A percentile compares a stretch with the other conserved stretches of the same genome.
phyloP scores from a whole-genome alignment of 2,329 filamentous ascomycete genomes.

The Diaporthe citri region DNA sequence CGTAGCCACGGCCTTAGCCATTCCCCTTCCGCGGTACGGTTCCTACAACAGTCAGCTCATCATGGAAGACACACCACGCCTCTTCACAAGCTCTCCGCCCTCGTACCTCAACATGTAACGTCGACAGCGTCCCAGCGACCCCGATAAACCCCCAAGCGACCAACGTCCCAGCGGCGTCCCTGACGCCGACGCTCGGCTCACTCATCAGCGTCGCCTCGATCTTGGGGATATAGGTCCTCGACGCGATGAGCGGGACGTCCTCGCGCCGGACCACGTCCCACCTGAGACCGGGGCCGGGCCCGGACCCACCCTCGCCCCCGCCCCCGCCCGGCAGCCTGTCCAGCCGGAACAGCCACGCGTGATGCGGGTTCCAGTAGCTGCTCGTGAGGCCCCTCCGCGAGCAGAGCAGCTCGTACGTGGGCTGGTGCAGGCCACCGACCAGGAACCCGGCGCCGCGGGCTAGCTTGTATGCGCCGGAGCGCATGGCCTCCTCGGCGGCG shows the following conservation, averaged over 20 bases:
- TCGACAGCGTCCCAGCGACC: slow-evolving; percentile 47
- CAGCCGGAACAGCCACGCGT: slow-evolving; percentile 71
- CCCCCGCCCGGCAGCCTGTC: slow-evolving; percentile 55
- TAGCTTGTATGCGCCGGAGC: slow-evolving; percentile 38
- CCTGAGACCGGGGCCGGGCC: slow-evolving; percentile 58
- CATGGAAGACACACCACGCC: background rate
- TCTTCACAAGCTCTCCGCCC: background rate
- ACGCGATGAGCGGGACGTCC: slow-evolving; percentile 69
- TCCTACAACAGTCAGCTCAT: slow-evolving; percentile 51
- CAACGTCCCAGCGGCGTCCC: slow-evolving; percentile 58
- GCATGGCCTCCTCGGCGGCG: slow-evolving; percentile 44
- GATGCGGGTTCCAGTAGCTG: slow-evolving; percentile 54
- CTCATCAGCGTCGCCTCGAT: slow-evolving; percentile 59
- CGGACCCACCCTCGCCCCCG: slow-evolving; percentile 32
- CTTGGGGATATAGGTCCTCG: slow-evolving; percentile 68
- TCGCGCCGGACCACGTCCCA: slow-evolving; percentile 67
- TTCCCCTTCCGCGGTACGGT: slow-evolving; percentile 69
- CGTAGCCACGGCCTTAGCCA: slow-evolving; percentile 72
- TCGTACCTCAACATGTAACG: slow-evolving; percentile 46
- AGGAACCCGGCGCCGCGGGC: slow-evolving; percentile 51
- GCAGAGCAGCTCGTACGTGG: slow-evolving; percentile 42
- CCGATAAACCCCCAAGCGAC: slow-evolving; percentile 76
- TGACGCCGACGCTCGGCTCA: slow-evolving; percentile 62
- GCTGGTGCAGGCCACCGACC: slow-evolving; percentile 50
- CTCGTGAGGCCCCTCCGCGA: slow-evolving; percentile 45